Percentiles rank a stretch among this genome's conserved stretches.
Conservation (phyloP, 2,329 filamentous ascomycete genomes). For the Trichoderma sp. region DNA sequence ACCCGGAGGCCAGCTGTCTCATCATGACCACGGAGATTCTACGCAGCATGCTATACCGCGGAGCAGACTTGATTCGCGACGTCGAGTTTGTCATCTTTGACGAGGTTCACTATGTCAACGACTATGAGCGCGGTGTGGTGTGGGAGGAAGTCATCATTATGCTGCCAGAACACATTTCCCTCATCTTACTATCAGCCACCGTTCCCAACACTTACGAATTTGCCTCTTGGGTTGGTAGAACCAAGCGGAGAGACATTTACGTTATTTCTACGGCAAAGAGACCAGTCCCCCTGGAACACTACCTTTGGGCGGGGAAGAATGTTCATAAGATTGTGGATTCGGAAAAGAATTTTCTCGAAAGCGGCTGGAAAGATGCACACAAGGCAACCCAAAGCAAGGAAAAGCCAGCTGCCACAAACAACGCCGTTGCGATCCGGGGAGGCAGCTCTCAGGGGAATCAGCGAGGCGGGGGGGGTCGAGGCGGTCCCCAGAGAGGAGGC, state of each 20-base stretch:
- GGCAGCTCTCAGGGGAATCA: conserved; percentile 35
- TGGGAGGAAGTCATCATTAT: conserved; percentile 99
- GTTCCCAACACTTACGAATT: conserved; percentile 98
- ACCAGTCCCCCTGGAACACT: conserved; percentile 92
- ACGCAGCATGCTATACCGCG: conserved; percentile 95
- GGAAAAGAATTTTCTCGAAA: conserved; percentile 86
- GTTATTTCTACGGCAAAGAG: conserved; percentile 97
- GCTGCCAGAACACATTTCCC: conserved; percentile 93
- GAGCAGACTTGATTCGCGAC: conserved; percentile 91
- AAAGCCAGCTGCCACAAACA: conserved; percentile 55
- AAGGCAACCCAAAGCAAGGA: conserved; percentile 76
- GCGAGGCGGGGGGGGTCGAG: conserved; percentile 43
- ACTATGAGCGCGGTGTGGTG: conserved; percentile 90
- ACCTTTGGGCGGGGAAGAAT: conserved; percentile 88
- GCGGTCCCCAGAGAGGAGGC: conserved; percentile 44
- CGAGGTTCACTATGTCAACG: conserved; percentile 98
- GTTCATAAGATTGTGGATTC: conserved; percentile 94
- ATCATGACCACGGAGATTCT: conserved; percentile 99
- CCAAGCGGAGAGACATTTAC: conserved; percentile 98
- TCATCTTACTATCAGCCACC: conserved; percentile 92
- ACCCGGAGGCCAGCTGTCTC: conserved; percentile 92
- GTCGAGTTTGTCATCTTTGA: conserved; percentile 99
- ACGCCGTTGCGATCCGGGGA: conserved; percentile 36
- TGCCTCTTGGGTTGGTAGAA: conserved; percentile 95
- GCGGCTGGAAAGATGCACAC: conserved; percentile 93